These are phyloP conservation scores for Russula olivacea DNA, from an alignment of 768 basidiomycete genomes.

Conservation along the genomic window DNA sequence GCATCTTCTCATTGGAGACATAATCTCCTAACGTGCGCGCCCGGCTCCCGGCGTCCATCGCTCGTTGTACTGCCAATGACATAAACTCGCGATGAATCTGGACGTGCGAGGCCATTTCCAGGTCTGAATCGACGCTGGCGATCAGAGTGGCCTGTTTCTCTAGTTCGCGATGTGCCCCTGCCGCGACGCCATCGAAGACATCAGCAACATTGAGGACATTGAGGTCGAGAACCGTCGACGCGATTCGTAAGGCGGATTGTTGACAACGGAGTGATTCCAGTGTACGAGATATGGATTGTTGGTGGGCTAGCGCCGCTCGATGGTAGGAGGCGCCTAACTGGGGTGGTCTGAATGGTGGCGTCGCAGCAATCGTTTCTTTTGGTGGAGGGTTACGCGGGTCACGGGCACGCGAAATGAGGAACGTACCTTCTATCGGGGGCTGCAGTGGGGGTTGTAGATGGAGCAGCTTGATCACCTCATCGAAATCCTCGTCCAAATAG, in stretches of 20 bases:
- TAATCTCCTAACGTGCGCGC: constrained; percentile 73
- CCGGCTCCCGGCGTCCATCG: constrained; percentile 65
- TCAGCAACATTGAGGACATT: constrained; percentile 67
- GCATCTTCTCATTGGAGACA: constrained; percentile 74
- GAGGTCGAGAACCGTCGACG: constrained; percentile 64
- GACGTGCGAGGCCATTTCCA: constrained; percentile 63
- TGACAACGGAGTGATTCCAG: constrained; percentile 55
- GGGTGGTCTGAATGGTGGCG: constrained; percentile 66
- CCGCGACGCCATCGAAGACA: constrained; percentile 58
- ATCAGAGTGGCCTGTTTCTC: constrained; percentile 61
- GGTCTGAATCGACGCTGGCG: constrained; percentile 58
- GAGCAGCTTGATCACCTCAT: constrained; percentile 61
- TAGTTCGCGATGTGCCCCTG: constrained; percentile 55
- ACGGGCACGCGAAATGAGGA: background rate
- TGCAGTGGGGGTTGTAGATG: constrained; percentile 55
- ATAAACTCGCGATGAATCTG: constrained; percentile 71
- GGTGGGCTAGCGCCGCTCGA: constrained; percentile 56
- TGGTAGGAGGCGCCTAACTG: constrained; percentile 63
- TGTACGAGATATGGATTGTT: constrained; percentile 51
- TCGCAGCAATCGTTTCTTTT: constrained; percentile 58
- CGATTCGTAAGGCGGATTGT: constrained; percentile 64
- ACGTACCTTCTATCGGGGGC: constrained; percentile 64
- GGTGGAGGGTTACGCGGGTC: constrained; percentile 1
- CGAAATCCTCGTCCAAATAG: constrained; percentile 64
- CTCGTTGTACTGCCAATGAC: constrained; percentile 56